These are phyloP conservation scores for Kluyveromyces marxianus DNA, from an alignment of 1,139 yeast genomes.

Conservation along the genomic window DNA sequence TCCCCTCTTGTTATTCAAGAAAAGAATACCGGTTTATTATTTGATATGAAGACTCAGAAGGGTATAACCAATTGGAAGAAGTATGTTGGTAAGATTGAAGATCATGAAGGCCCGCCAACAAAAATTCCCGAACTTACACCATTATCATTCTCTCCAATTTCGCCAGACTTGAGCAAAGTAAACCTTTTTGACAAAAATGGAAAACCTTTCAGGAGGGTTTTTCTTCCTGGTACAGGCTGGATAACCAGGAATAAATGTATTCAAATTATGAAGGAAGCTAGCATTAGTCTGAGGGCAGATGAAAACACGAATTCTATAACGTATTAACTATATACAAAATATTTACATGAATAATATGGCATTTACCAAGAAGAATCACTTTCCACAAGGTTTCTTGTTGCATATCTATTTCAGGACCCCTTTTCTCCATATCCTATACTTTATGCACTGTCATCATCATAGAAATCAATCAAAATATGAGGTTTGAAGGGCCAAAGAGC, in stretches of 20 bases:
- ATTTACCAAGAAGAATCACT: too few species aligned
- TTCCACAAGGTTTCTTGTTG: too few species aligned
- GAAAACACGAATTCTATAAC: conserved; percentile 1
- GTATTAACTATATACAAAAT: conserved; percentile 5
- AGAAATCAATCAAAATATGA: conserved; percentile 29
- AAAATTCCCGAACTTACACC: conserved; percentile 4
- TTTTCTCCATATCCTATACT: neutral
- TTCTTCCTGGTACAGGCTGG: conserved; percentile 16
- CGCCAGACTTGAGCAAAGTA: conserved; percentile 8
- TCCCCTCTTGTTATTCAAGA: conserved; percentile 4
- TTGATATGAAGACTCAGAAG: conserved; percentile 15
- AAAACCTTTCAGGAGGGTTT: conserved; percentile 13
- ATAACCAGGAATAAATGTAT: conserved; percentile 11
- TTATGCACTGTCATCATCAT: neutral
- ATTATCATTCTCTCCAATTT: conserved; percentile 1
- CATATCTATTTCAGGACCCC: too few species aligned
- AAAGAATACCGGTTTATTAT: conserved; percentile 9
- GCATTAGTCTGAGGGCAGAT: conserved; percentile 1
- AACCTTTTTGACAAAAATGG: conserved; percentile 13
- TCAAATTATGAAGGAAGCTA: conserved; percentile 8
- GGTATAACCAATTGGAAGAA: conserved; percentile 14
- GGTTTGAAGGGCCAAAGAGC: conserved; percentile 88
- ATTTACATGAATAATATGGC: neutral
- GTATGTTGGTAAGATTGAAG: conserved; percentile 5
- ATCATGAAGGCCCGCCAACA: conserved; percentile 1